phyloP scores from a whole-genome alignment of 331 rosid species.

The Quercus lobata region DNA sequence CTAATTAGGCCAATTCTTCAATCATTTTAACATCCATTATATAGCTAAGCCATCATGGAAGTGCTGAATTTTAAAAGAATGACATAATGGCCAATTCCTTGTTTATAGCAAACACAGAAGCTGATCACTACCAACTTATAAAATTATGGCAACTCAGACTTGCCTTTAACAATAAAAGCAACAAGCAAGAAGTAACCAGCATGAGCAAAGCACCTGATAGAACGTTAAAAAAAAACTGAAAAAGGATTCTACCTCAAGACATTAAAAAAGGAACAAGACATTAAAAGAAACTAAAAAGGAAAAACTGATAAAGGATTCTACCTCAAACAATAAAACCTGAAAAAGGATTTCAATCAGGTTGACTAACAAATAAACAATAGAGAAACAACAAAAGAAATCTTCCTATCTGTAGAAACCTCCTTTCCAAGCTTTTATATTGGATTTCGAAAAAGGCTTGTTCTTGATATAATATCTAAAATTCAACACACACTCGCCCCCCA shows the following conservation, averaged over 20 bases:
- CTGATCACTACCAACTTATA: not conserved
- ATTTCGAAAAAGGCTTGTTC: not conserved
- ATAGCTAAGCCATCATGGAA: not conserved
- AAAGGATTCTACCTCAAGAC: too few species aligned
- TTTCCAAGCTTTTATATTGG: not conserved
- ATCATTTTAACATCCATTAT: not conserved
- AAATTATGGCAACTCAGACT: not conserved
- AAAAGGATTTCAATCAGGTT: not conserved
- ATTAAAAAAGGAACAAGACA: not conserved
- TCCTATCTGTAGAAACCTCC: not conserved
- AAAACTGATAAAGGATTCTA: not conserved
- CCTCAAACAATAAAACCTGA: not conserved
- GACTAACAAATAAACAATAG: too few species aligned
- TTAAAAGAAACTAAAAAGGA: too few species aligned
- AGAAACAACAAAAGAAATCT: not conserved
- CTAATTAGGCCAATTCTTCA: not conserved
- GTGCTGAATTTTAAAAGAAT: not conserved
- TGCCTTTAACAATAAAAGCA: not conserved
- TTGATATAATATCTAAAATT: not conserved
- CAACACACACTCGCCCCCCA: not conserved
- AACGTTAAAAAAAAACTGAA: not conserved
- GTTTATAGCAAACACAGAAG: not conserved
- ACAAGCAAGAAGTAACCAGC: not conserved
- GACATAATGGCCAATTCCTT: not conserved
- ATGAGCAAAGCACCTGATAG: not conserved